A percentile compares a stretch with the other conserved stretches of the same genome.
These are phyloP conservation scores for Neoboletus brunneissimus DNA, from an alignment of 768 basidiomycete species.

Conservation along the genomic window DNA sequence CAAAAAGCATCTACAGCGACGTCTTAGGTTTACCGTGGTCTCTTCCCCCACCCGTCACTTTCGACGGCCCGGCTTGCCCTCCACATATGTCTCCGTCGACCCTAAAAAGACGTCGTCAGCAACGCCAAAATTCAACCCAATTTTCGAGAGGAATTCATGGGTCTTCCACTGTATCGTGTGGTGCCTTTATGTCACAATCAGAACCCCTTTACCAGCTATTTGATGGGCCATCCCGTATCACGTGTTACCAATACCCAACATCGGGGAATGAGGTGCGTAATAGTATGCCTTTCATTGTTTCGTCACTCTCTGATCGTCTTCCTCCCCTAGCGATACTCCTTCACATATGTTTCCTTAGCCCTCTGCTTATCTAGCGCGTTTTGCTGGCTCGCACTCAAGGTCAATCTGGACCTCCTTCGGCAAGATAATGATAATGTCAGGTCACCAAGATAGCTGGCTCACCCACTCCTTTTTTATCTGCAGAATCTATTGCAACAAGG, in stretches of 20 bases:
- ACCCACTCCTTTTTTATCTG: not conserved
- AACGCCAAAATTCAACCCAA: conserved; percentile 5
- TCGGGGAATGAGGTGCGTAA: conserved; percentile 17
- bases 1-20: conserved; percentile 2
- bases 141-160: conserved; percentile 1
- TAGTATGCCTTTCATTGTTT: not conserved
- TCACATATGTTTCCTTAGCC: conserved; percentile 8
- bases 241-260: conserved; percentile 14
- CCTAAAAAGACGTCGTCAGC: conserved; percentile 10
- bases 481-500: not conserved
- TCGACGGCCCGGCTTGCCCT: conserved; percentile 49
- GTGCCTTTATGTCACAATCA: conserved; percentile 23
- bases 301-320: not conserved
- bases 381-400: conserved; percentile 22
- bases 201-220: conserved; percentile 39
- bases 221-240: conserved; percentile 44
- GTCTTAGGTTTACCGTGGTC: conserved; percentile 25
- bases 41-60: conserved; percentile 44
- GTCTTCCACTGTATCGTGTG: conserved; percentile 2
- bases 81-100: conserved; percentile 20
- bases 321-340: not conserved
- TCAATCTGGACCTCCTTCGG: conserved; percentile 1
- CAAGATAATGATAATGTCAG: not conserved
- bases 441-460: not conserved
- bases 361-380: conserved; percentile 23